Evolutionary conservation across 1,139 yeast genomes (phyloP).

Genomic region (Hansenula lynferdii): DNA sequence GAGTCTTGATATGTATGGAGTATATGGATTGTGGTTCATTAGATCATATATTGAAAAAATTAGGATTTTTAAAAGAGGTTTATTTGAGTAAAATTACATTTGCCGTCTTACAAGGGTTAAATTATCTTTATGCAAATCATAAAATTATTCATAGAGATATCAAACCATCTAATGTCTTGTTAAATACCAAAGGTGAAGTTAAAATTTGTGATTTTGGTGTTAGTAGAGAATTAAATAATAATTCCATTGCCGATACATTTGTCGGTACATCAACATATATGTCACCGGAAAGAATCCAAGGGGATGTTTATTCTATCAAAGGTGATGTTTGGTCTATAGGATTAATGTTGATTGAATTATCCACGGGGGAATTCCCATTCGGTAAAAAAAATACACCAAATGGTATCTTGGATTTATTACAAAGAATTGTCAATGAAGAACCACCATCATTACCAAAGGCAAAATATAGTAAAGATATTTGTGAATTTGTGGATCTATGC

Average conservation of each 20-base stretch:
- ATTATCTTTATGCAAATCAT: conserved; percentile 74
- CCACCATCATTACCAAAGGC: conserved; percentile 66
- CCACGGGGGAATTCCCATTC: conserved; percentile 73
- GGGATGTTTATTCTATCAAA: conserved; percentile 85
- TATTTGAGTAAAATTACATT: conserved; percentile 72
- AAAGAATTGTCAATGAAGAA: conserved; percentile 87
- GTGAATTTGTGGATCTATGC: conserved; percentile 62
- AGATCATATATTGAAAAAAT: conserved; percentile 61
- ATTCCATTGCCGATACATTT: conserved; percentile 89
- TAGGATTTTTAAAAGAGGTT: conserved; percentile 58
- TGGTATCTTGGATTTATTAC: conserved; percentile 85
- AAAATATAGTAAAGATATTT: conserved; percentile 36
- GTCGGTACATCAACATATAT: conserved; percentile 97
- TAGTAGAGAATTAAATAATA: conserved; percentile 77
- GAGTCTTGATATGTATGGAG: conserved; percentile 79
- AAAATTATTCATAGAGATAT: conserved; percentile 91
- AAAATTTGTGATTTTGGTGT: conserved; percentile 95
- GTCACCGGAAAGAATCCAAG: conserved; percentile 98
- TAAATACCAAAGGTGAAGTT: conserved; percentile 75
- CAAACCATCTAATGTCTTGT: conserved; percentile 82
- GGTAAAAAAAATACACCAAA: conserved; percentile 62
- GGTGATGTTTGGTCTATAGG: conserved; percentile 98
- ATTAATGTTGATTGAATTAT: conserved; percentile 79
- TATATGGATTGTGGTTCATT: conserved; percentile 93
- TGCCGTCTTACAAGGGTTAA: conserved; percentile 76